These are phyloP conservation scores for Saturnispora bothae DNA, from an alignment of 805 yeast genomes.

Conservation along the genomic window DNA sequence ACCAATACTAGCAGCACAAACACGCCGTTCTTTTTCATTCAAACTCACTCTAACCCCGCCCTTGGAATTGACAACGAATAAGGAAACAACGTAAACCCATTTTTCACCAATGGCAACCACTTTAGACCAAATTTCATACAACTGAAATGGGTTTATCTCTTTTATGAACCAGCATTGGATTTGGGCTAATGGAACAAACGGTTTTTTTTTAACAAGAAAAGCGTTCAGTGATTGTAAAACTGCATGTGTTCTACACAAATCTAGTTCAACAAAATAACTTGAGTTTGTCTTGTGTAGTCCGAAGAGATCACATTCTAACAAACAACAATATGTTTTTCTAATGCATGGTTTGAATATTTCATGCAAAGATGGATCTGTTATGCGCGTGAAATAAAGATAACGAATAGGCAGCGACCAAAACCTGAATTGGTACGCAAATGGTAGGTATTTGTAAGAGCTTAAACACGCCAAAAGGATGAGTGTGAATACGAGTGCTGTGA, in stretches of 20 bases:
- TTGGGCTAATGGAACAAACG: constrained; percentile 71
- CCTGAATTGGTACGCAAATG: constrained; percentile 54
- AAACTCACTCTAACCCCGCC: neutral
- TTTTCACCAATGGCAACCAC: constrained; percentile 79
- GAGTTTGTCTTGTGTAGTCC: constrained; percentile 75
- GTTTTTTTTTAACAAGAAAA: constrained; percentile 17
- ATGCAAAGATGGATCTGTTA: neutral
- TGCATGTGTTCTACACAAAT: constrained; percentile 60
- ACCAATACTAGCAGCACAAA: constrained; percentile 51
- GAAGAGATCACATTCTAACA: constrained; percentile 77
- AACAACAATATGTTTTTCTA: constrained; percentile 36
- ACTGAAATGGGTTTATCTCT: constrained; percentile 61
- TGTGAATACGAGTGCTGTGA: no score
- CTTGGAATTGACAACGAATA: constrained; percentile 34
- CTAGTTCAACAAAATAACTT: constrained; percentile 74
- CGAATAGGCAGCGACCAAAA: constrained; percentile 7
- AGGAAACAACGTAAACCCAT: constrained; percentile 67
- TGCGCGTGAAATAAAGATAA: neutral
- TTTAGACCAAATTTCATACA: constrained; percentile 44
- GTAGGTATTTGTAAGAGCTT: constrained; percentile 51
- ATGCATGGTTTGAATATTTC: constrained; percentile 6
- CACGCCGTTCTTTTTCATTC: constrained; percentile 12
- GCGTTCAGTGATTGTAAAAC: constrained; percentile 39
- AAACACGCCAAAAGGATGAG: neutral
- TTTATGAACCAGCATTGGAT: constrained; percentile 56